Conservation (phyloP, 768 basidiomycete species). For the Tylopilus felleus region DNA sequence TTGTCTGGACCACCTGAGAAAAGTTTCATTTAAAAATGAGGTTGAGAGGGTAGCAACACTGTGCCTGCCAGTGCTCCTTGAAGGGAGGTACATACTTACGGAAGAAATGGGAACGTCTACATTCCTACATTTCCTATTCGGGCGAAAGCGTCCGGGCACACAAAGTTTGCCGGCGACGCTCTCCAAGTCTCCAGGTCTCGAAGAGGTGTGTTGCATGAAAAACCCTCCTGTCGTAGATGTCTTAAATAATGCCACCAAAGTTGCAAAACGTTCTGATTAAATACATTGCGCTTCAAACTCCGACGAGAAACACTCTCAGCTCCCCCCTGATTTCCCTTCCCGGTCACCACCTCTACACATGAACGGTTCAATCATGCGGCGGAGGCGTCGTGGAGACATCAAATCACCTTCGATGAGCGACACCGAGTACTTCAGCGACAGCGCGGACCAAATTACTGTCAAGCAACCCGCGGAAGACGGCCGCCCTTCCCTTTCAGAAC, state of each 20-base stretch:
- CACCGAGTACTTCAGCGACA: conserved; percentile 25
- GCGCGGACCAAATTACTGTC: neutral
- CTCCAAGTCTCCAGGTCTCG: too few relatives aligned
- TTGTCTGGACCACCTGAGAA: too few relatives aligned
- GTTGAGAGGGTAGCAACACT: too few relatives aligned
- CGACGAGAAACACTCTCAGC: conserved; percentile 12
- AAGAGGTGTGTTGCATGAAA: too few relatives aligned
- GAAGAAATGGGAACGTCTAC: too few relatives aligned
- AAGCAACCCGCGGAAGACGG: neutral
- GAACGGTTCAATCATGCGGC: conserved; percentile 21
- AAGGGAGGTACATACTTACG: too few relatives aligned
- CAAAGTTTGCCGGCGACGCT: too few relatives aligned
- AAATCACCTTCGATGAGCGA: conserved; percentile 16
- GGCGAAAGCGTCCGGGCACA: too few relatives aligned
- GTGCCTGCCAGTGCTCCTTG: too few relatives aligned
- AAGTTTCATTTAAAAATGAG: too few relatives aligned
- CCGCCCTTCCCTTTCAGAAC: conserved; percentile 18
- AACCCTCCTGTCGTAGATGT: neutral
- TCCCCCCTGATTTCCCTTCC: conserved; percentile 5
- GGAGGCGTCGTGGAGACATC: conserved; percentile 3
- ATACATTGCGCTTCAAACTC: conserved; percentile 23
- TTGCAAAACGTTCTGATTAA: conserved; percentile 2
- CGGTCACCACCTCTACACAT: conserved; percentile 2
- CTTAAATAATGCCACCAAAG: neutral
- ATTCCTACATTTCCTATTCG: too few relatives aligned